Percentiles rank a stretch among this genome's conserved stretches.
These are phyloP conservation scores for Verticillium zaregamsianum DNA, from an alignment of 2,329 filamentous ascomycete species.

Conservation along the genomic window DNA sequence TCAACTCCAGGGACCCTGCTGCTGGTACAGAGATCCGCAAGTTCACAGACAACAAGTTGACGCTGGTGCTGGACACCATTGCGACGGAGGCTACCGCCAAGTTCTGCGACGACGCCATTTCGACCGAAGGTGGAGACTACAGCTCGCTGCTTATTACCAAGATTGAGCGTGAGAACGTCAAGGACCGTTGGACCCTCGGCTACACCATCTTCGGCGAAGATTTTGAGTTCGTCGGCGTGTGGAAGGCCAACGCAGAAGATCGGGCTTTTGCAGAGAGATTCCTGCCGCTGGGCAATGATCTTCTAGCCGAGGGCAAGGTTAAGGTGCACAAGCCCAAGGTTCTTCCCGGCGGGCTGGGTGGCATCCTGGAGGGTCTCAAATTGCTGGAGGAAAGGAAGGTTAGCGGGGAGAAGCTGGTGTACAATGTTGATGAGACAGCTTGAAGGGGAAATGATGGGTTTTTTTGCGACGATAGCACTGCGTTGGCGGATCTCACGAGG, in stretches of 20 bases:
- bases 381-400: conserved; percentile 27
- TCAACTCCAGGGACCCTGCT: conserved; percentile 36
- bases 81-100: conserved; percentile 17
- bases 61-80: conserved; percentile 32
- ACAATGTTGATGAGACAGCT: conserved; percentile 17
- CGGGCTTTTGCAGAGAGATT: conserved; percentile 32
- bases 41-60: conserved; percentile 18
- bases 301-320: conserved; percentile 32
- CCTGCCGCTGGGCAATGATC: conserved; percentile 24
- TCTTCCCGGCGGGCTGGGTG: conserved; percentile 24
- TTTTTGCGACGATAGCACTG: too few species aligned
- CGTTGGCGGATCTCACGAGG: too few species aligned
- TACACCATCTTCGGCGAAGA: conserved; percentile 36
- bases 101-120: conserved; percentile 26
- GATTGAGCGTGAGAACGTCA: conserved; percentile 15
- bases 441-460: neutral
- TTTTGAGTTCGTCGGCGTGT: conserved; percentile 18
- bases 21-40: conserved; percentile 16
- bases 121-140: conserved; percentile 23
- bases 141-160: conserved; percentile 38
- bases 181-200: conserved; percentile 23
- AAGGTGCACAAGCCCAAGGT: conserved; percentile 25
- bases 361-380: conserved; percentile 29
- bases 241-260: conserved; percentile 22
- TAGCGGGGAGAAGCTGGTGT: conserved; percentile 41